Evolutionary conservation across 2,329 filamentous ascomycete genomes (phyloP).

Genomic region (Diaporthe destruens): DNA sequence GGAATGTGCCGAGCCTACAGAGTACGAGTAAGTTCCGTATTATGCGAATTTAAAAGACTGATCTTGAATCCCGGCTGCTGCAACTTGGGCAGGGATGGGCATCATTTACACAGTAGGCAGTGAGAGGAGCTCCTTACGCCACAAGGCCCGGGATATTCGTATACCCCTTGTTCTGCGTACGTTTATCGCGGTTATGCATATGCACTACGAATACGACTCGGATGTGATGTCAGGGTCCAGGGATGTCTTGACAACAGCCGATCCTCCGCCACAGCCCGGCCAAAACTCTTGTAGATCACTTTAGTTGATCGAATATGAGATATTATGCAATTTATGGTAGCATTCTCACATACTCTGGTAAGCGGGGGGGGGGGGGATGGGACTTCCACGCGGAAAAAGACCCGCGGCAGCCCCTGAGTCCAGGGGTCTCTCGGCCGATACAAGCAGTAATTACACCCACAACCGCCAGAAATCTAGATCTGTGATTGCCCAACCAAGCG

Average conservation of each 20-base stretch:
- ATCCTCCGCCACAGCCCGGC: neutral
- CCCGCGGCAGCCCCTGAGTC: neutral
- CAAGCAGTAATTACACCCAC: neutral
- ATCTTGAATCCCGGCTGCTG: neutral
- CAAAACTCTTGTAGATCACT: neutral
- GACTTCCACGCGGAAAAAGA: neutral
- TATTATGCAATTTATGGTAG: neutral
- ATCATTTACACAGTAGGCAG: too few species aligned
- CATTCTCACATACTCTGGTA: neutral
- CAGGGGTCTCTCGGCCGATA: neutral
- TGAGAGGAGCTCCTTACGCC: too few species aligned
- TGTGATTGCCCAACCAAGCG: neutral
- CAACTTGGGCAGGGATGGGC: neutral
- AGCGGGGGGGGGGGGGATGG: too few species aligned
- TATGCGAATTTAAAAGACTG: too few species aligned
- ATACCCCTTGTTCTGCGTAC: neutral
- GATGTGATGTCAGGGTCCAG: neutral
- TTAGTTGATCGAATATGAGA: neutral
- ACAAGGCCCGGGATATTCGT: neutral
- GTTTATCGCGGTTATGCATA: neutral
- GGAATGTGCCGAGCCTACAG: neutral
- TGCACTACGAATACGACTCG: constrained; percentile 4
- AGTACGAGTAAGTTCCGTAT: neutral
- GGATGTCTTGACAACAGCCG: neutral
- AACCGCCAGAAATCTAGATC: neutral